Base-by-base conservation (phyloP, 805 yeast genomes). In the Suhomyces pyralidae region DNA sequence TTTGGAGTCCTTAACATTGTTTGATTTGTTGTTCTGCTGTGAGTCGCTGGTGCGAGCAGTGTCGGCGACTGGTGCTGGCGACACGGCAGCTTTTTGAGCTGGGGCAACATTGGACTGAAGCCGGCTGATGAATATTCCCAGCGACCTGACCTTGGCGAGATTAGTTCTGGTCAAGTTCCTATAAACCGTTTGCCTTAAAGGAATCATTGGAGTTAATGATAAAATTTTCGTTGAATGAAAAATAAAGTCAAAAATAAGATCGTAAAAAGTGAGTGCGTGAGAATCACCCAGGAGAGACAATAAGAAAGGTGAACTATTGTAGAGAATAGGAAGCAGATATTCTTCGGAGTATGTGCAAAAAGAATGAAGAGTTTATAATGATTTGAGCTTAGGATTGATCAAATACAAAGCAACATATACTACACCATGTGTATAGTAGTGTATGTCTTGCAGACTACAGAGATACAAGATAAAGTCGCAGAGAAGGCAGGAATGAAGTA, bases 111-210 rank as follows among this genome's bases (percentile, higher is more conserved):
- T 50, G 22, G 55, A 54, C 17, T 54, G 57, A 26, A 46, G 40
- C 26, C 56, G 51, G 26, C 42, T 30, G 28, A 54, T 20, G 14
- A 38, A 30, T 5, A 34, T 28, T 20, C 51, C 50, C 45, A n/a
- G 50, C 3, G 44, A 51, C 25, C 56, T 45, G 36, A 45, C 48
- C 26, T 49, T 50, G 42, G 48, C 51, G 24, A 52, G 43, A 32
- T 49, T 51, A 8, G 46, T 49, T 48, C 54, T 48, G 19, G 56
- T 47, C 44, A 55, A 51, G 54, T 52, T 53, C 45, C 55, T 50
- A 50, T 46, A 52, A 42, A 54, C 49, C 20, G 47, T 46, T 34
- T 50, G 53, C 55, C 63, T 62, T 30, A 61, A 54, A 10, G 61
- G 63, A 36, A 61, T 52, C 67, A 63, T 62, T 46, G 51, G 24